phyloP scores from a whole-genome alignment of 441 rosid species.

The Adansonia grandidieri region DNA sequence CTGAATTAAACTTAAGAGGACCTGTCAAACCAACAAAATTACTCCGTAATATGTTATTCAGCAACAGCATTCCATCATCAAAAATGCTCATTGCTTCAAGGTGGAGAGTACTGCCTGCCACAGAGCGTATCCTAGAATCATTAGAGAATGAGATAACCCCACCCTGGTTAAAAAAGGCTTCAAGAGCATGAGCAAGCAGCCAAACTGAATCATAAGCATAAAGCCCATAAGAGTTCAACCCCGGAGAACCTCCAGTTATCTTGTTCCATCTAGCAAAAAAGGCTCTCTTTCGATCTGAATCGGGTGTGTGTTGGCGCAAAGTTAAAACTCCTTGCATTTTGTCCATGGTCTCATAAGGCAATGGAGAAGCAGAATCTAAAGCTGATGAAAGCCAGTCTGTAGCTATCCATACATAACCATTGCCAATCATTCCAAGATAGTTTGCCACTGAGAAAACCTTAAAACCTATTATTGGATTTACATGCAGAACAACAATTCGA shows the following conservation, averaged over 20 bases:
- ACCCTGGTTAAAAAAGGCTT: constrained; percentile 68
- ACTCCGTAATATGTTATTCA: constrained; percentile 59
- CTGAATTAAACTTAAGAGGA: constrained; percentile 57
- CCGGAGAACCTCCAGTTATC: constrained; percentile 51
- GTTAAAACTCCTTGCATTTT: constrained; percentile 77
- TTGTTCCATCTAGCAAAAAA: constrained; percentile 66
- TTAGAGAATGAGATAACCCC: constrained; percentile 75
- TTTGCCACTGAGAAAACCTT: constrained; percentile 63
- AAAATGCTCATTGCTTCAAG: constrained; percentile 71
- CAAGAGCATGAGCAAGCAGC: constrained; percentile 75
- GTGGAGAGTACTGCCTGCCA: constrained; percentile 54
- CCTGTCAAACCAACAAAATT: constrained; percentile 81
- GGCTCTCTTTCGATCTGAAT: constrained; percentile 56
- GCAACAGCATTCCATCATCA: constrained; percentile 58
- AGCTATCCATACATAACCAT: constrained; percentile 92
- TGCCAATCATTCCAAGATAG: constrained; percentile 83
- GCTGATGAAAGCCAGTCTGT: constrained; percentile 79
- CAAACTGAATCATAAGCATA: constrained; percentile 90
- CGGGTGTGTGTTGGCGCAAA: constrained; percentile 79
- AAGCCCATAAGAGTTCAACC: constrained; percentile 76
- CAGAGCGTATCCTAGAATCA: constrained; percentile 57
- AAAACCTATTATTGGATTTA: constrained; percentile 54
- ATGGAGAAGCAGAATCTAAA: constrained; percentile 64
- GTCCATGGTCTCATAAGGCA: constrained; percentile 62
- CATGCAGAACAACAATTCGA: constrained; percentile 73